Percentiles rank a stretch among this genome's conserved stretches.
Conservation (phyloP, 768 basidiomycete species). For the Cystofilobasidium macerans region DNA sequence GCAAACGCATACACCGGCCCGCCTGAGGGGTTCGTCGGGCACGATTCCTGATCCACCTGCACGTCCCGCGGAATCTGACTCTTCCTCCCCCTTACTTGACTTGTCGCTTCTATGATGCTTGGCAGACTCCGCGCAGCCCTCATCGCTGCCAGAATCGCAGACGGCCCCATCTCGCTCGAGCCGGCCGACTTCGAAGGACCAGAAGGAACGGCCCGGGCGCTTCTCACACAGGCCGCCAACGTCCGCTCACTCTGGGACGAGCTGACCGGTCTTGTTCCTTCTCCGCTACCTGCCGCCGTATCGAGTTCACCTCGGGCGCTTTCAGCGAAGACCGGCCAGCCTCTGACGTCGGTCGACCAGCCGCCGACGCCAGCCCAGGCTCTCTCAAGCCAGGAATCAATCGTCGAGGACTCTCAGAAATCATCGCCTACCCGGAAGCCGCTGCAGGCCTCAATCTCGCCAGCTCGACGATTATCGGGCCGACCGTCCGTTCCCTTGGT, state of each 20-base stretch:
- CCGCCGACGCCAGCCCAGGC: background rate
- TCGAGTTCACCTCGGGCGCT: background rate
- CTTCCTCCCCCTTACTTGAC: no score
- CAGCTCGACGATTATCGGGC: background rate
- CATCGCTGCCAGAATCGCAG: background rate
- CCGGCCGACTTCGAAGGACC: background rate
- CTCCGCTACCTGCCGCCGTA: background rate
- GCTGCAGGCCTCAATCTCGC: background rate
- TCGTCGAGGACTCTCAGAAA: conserved; percentile 1
- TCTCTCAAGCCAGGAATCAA: background rate
- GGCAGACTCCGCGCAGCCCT: background rate
- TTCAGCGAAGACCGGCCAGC: background rate
- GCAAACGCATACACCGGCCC: background rate
- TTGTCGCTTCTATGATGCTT: no score
- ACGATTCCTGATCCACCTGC: no score
- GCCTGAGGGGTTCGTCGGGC: background rate
- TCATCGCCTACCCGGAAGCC: no score
- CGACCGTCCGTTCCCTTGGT: no score
- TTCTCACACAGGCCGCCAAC: background rate
- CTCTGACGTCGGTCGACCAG: background rate
- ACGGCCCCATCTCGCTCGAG: background rate
- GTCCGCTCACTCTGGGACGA: background rate
- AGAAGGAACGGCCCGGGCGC: background rate
- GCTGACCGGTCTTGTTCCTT: background rate
- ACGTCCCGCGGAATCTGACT: no score